phyloP scores from a whole-genome alignment of 2,329 filamentous ascomycete genomes.

The Colletotrichum ledebouriae region DNA sequence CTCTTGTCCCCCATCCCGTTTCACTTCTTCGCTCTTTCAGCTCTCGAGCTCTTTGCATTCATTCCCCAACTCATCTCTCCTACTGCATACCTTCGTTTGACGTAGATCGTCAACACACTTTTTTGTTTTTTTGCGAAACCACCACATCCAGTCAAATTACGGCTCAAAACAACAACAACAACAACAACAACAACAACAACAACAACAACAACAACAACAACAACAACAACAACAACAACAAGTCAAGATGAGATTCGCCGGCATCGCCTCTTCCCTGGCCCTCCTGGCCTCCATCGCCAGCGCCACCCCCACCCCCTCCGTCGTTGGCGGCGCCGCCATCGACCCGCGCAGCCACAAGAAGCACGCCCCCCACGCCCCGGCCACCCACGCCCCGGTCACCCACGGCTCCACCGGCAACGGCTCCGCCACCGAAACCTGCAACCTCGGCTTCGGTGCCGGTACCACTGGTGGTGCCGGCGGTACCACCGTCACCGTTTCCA shows the following conservation, averaged over 20 bases:
- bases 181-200: not conserved
- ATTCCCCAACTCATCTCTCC: conserved; percentile 30
- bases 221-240: not conserved
- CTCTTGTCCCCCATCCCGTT: conserved; percentile 35
- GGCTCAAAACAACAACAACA: not conserved
- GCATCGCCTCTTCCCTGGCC: conserved; percentile 46
- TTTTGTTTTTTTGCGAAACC: conserved; percentile 19
- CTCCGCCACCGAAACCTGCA: conserved; percentile 53
- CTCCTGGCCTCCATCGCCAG: conserved; percentile 48
- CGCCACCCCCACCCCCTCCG: conserved; percentile 50
- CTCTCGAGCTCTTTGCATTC: conserved; percentile 37
- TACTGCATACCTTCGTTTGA: conserved; percentile 38
- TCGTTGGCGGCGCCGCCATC: conserved; percentile 47
- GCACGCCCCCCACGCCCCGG: conserved; percentile 45
- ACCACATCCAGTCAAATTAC: conserved; percentile 19
- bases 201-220: not conserved
- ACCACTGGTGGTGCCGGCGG: conserved; percentile 66
- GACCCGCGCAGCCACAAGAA: conserved; percentile 45
- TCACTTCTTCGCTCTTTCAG: conserved; percentile 39
- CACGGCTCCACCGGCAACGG: too few relatives aligned
- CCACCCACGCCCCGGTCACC: too few relatives aligned
- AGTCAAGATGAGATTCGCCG: conserved; percentile 51
- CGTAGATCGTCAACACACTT: conserved; percentile 41
- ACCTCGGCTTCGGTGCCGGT: conserved; percentile 55
- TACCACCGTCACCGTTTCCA: conserved; percentile 64